Evolutionary conservation across 148 eudicot genomes (phyloP).

Genomic region (Persicaria maculosa): DNA sequence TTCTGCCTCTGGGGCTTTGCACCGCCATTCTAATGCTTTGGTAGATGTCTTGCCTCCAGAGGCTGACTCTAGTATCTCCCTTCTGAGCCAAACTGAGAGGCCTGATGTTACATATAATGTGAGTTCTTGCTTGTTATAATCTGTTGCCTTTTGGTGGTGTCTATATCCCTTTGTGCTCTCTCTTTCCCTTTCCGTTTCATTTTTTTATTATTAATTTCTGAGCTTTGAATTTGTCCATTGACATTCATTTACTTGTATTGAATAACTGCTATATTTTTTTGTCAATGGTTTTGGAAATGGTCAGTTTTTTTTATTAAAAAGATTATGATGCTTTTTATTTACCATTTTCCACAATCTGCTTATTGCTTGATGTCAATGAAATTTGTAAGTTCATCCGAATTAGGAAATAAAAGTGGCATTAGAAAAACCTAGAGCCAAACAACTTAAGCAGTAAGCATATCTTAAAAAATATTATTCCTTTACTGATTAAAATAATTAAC

Average conservation of each 20-base stretch:
- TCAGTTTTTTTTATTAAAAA: not conserved
- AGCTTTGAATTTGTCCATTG: not conserved
- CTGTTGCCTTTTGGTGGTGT: not conserved
- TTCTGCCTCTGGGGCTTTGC: slow-evolving; percentile 71
- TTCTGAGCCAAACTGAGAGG: slow-evolving; percentile 83
- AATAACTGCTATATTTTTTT: not conserved
- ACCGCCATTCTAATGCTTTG: slow-evolving; percentile 77
- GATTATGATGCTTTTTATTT: not conserved
- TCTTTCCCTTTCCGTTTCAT: not conserved
- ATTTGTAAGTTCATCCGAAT: not conserved
- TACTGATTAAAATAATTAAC: not conserved
- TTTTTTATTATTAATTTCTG: not conserved
- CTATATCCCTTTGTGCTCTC: not conserved
- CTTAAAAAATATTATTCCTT: not conserved
- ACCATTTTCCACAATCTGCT: not conserved
- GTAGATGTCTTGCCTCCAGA: slow-evolving; percentile 94
- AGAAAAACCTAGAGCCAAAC: not conserved
- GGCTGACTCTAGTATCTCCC: slow-evolving; percentile 86
- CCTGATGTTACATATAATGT: slow-evolving; percentile 84
- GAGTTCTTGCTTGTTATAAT: slow-evolving; percentile 16
- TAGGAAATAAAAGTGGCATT: not conserved
- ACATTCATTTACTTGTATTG: not conserved
- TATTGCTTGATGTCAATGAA: not conserved
- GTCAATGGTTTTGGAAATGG: not conserved
- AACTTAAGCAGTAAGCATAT: not conserved